A percentile compares a stretch with the other conserved stretches of the same genome.
phyloP scores from a whole-genome alignment of 164 flowering plant genomes.

The Tetrastigma voinierianum region DNA sequence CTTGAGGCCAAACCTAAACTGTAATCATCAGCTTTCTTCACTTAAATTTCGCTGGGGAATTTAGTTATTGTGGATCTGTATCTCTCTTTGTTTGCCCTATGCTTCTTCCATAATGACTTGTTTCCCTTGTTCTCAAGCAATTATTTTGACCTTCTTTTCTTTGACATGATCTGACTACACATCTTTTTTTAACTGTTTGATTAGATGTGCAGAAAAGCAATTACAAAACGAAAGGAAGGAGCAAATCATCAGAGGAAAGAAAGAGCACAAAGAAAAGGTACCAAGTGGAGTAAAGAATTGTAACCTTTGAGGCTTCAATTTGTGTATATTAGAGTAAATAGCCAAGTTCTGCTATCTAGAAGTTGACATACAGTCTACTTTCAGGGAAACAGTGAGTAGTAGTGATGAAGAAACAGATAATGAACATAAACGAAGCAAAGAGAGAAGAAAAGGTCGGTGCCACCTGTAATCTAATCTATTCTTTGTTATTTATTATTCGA shows the following conservation, averaged over 20 bases:
- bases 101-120: too few species aligned
- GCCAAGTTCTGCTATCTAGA: conserved; percentile 1
- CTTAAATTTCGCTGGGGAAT: too few species aligned
- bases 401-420: conserved; percentile 31
- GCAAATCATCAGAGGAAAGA: conserved; percentile 33
- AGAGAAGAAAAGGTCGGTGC: conserved; percentile 44
- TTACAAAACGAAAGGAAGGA: conserved; percentile 65
- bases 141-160: background rate
- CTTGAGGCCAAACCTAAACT: too few species aligned
- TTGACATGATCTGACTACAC: conserved; percentile 2
- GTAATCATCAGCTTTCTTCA: too few species aligned
- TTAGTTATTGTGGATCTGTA: too few species aligned
- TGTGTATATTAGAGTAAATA: background rate
- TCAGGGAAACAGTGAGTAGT: conserved; percentile 38
- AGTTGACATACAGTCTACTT: conserved; percentile 17
- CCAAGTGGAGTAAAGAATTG: background rate
- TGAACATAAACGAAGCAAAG: conserved; percentile 26
- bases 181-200: conserved; percentile 10
- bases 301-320: background rate
- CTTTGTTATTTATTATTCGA: too few species aligned
- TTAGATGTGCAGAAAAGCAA: conserved; percentile 79
- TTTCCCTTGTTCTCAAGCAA: too few species aligned
- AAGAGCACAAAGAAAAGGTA: conserved; percentile 58
- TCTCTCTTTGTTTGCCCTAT: too few species aligned
- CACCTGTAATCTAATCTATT: too few species aligned